A percentile compares a stretch with the other conserved stretches of the same genome.
Conservation (phyloP, 805 yeast species). For the Kluyveromyces siamensis region DNA sequence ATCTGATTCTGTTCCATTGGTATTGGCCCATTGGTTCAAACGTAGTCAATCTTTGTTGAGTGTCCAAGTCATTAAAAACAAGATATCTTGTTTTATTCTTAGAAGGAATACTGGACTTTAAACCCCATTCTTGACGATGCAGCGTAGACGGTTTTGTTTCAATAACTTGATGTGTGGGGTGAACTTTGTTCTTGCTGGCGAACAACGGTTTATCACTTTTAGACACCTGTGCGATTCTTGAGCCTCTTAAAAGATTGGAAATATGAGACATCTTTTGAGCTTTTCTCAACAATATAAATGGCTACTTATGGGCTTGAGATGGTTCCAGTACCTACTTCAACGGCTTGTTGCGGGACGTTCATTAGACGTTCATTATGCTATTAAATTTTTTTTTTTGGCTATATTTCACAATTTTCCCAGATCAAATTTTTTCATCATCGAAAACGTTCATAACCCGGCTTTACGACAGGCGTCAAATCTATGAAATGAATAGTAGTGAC, state of each 20-base stretch:
- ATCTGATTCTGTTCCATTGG: constrained; percentile 52
- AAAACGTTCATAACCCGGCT: not conserved
- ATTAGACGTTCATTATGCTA: too few species aligned
- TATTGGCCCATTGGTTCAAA: constrained; percentile 54
- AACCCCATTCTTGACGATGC: constrained; percentile 63
- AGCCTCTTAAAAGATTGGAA: constrained; percentile 21
- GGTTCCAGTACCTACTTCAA: not conserved
- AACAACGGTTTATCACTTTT: constrained; percentile 15
- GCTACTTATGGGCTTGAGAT: not conserved
- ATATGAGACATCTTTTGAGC: constrained; percentile 8
- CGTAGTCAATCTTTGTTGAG: constrained; percentile 56
- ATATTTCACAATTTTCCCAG: not conserved
- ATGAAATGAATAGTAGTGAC: too few species aligned
- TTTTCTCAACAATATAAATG: not conserved
- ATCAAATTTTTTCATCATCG: not conserved
- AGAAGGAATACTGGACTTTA: constrained; percentile 61
- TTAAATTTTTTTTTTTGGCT: not conserved
- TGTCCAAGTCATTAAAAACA: constrained; percentile 58
- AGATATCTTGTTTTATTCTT: constrained; percentile 51
- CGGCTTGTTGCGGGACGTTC: too few species aligned
- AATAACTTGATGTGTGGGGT: constrained; percentile 66
- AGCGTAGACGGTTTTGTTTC: constrained; percentile 60
- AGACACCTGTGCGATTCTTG: constrained; percentile 30
- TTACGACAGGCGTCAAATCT: not conserved
- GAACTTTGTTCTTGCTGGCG: constrained; percentile 12